Base-by-base conservation (phyloP, 345 rosid genomes). In the Luvunga scandens region DNA sequence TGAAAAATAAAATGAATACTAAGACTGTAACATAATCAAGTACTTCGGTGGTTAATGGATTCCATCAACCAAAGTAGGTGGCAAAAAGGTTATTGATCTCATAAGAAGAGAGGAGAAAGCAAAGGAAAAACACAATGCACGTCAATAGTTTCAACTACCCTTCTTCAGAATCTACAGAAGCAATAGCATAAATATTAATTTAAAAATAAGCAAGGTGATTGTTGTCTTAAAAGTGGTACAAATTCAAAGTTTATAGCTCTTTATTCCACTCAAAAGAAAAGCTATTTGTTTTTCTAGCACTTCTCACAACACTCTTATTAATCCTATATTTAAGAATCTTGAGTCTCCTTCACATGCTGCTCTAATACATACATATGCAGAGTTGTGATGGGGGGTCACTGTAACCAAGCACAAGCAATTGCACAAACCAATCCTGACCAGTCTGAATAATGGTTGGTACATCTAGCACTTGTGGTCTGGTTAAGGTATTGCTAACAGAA, bases 1-100 rank as follows among this genome's bases (percentile, higher is more conserved):
- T 77, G 67, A 63, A 69, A 67, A 69, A 30, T 42, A 68, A 61
- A 60, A 56, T 60, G 75, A 65, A 36, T 12, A 48, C 39, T 55
- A 64, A 70, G 61, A 71, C 42, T 28, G 18, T 34, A 42, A 22
- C 3, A 12, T 45, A 53, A 27, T 18, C 36, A 38, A 38, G 64
- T 22, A 57, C 24, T 24, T 27, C 21, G 30, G 36, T 36, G 34
- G 61, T 60, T 69, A 61, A 70, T 27, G 16, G 33, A 70, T 56
- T 69, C 28, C 59, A 16, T 3, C 8, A 38, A 39, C 42, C 75
- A 62, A 62, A 21, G 63, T 21, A 53, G 45, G 38, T 39, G 30
- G 48, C 31, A 31, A 27, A 39, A 60, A 62, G 27, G 12, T 66
- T 55, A 33, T 34, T 66, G 22, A 53, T 66, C 79, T 66, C 55